Evolutionary conservation across 139 green algal species (phyloP).

Genomic region (Auxenochlorella pyrenoidosa): DNA sequence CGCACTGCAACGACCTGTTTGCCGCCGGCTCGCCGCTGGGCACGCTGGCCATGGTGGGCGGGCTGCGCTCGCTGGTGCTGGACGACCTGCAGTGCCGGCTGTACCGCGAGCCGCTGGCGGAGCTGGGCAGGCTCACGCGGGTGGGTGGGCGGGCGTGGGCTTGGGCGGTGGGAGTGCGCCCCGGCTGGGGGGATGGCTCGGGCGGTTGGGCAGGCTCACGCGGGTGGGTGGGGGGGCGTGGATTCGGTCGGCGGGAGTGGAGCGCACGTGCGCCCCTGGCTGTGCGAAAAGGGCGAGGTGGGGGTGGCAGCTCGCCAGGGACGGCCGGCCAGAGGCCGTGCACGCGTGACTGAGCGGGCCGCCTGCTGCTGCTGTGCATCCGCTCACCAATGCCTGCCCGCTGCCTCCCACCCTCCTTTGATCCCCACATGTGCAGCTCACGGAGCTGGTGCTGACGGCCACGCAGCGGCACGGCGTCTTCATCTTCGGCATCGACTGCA

Average conservation of each 20-base stretch:
- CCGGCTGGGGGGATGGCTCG: too few relatives aligned
- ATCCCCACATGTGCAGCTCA: background rate
- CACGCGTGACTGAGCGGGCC: too few relatives aligned
- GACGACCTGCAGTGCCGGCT: constrained; percentile 63
- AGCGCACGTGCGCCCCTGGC: too few relatives aligned
- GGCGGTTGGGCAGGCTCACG: constrained; percentile 51
- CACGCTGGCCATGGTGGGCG: constrained; percentile 32
- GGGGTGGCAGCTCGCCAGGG: too few relatives aligned
- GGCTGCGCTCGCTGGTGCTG: constrained; percentile 52
- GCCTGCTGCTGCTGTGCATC: too few relatives aligned
- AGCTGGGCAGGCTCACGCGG: constrained; percentile 53
- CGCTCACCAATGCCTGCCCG: too few relatives aligned
- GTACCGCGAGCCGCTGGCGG: constrained; percentile 31
- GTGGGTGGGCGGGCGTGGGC: constrained; percentile 28
- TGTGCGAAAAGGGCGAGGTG: too few relatives aligned
- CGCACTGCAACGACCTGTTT: constrained; percentile 70
- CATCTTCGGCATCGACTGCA: constrained; percentile 53
- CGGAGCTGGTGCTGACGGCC: constrained; percentile 23
- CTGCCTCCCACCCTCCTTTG: background rate
- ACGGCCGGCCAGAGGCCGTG: too few relatives aligned
- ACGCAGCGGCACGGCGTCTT: constrained; percentile 52
- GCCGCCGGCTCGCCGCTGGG: constrained; percentile 28
- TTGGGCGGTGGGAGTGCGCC: too few relatives aligned
- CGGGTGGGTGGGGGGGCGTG: constrained; percentile 39
- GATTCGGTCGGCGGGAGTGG: too few relatives aligned